Evolutionary conservation across 495 filamentous ascomycete genomes (phyloP).

Genomic region (Tuber brumale): DNA sequence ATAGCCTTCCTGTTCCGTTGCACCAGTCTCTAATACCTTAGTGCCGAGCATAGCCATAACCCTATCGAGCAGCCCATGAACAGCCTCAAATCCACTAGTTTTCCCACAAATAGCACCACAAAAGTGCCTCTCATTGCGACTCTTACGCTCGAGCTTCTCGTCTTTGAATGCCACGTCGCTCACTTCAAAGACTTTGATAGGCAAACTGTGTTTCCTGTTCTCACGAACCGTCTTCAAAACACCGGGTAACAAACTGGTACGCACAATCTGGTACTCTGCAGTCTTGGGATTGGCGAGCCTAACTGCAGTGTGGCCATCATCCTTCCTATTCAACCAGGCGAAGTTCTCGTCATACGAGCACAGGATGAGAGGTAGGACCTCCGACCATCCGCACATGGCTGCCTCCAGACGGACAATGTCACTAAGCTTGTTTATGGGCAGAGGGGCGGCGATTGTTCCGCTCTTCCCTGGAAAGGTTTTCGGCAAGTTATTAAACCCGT

Average conservation of each 20-base stretch:
- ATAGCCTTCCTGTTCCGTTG: slow-evolving; percentile 61
- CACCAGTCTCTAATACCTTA: slow-evolving; percentile 56
- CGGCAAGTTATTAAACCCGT: slow-evolving; percentile 92
- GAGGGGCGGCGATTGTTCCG: slow-evolving; percentile 75
- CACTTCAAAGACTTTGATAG: slow-evolving; percentile 89
- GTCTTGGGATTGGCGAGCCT: slow-evolving; percentile 94
- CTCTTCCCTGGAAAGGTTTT: slow-evolving; percentile 73
- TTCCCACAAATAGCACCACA: slow-evolving; percentile 93
- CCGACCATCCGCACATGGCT: slow-evolving; percentile 91
- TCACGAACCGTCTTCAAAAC: slow-evolving; percentile 91
- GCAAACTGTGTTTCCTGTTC: slow-evolving; percentile 83
- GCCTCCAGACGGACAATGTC: slow-evolving; percentile 88
- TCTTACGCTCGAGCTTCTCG: slow-evolving; percentile 65
- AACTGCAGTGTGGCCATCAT: slow-evolving; percentile 79
- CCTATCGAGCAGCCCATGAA: slow-evolving; percentile 88
- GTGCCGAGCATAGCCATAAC: slow-evolving; percentile 86
- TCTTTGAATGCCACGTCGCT: slow-evolving; percentile 91
- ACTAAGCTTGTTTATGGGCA: slow-evolving; percentile 85
- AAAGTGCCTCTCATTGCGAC: slow-evolving; percentile 87
- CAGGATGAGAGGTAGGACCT: slow-evolving; percentile 92
- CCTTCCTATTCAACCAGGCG: slow-evolving; percentile 83
- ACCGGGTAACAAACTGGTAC: slow-evolving; percentile 81
- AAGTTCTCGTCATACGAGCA: slow-evolving; percentile 99
- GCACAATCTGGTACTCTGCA: slow-evolving; percentile 90
- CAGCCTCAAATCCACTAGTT: slow-evolving; percentile 90